Conservation (phyloP, 768 basidiomycete species). For the Kwoniella dendrophila region DNA sequence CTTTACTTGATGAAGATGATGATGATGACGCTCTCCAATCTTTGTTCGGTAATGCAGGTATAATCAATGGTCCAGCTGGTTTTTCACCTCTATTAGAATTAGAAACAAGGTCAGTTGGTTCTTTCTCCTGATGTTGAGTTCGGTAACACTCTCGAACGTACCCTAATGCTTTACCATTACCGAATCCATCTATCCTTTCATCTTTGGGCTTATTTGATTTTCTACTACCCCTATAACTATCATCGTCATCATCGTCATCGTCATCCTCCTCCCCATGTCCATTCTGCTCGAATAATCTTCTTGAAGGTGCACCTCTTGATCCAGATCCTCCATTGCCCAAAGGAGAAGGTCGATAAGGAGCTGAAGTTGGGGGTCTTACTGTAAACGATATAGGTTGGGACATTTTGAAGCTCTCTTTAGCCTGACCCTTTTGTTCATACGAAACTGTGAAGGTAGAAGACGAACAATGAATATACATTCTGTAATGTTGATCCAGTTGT, state of each 20-base stretch:
- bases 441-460: too few species aligned
- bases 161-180: conserved; percentile 78
- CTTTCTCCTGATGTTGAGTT: not conserved
- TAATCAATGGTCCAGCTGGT: conserved; percentile 71
- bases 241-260: conserved; percentile 60
- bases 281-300: conserved; percentile 41
- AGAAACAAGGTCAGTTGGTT: not conserved
- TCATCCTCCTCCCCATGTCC: conserved; percentile 47
- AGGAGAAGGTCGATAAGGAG: conserved; percentile 48
- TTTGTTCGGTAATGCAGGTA: conserved; percentile 79
- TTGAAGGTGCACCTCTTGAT: conserved; percentile 33
- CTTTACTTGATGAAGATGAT: conserved; percentile 71
- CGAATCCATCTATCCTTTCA: conserved; percentile 72
- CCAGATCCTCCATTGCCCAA: conserved; percentile 40
- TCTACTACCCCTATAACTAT: not conserved
- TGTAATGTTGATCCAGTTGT: not conserved
- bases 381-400: conserved; percentile 71
- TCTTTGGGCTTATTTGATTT: conserved; percentile 58
- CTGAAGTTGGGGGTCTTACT: conserved; percentile 70
- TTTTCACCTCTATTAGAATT: conserved; percentile 56
- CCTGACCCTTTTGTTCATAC: conserved; percentile 16
- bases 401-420: conserved; percentile 29
- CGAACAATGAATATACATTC: not conserved
- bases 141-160: conserved; percentile 62
- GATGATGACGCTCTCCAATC: conserved; percentile 72